Evolutionary conservation across 192 early-diverging fungal species (phyloP).

Genomic region (Neocallimastix lanati): DNA sequence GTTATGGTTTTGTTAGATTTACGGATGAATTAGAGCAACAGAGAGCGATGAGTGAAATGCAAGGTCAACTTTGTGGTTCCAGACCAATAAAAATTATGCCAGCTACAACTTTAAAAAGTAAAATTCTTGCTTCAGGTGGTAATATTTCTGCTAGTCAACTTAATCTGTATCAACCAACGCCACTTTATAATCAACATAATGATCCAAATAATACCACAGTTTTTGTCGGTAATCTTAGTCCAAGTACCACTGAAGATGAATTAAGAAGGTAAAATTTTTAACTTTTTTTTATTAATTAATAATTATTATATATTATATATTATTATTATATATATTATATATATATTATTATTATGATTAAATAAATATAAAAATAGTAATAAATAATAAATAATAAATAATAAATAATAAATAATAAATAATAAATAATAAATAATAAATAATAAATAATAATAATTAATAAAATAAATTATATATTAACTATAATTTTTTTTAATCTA

Average conservation of each 20-base stretch:
- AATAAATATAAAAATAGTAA: too few species aligned
- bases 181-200: slow-evolving; percentile 10
- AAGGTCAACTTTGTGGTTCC: slow-evolving; percentile 60
- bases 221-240: slow-evolving; percentile 83
- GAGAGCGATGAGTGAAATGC: slow-evolving; percentile 77
- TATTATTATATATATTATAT: too few species aligned
- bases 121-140: slow-evolving; percentile 1
- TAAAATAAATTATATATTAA: too few species aligned
- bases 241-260: slow-evolving; percentile 71
- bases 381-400: too few species aligned
- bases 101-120: slow-evolving; percentile 31
- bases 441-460: too few species aligned
- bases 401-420: too few species aligned
- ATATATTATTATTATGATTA: too few species aligned
- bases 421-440: too few species aligned
- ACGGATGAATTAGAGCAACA: slow-evolving; percentile 69
- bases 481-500: too few species aligned
- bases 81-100: slow-evolving; percentile 76
- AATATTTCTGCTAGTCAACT: slow-evolving; percentile 4
- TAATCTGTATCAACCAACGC: slow-evolving; percentile 4
- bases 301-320: too few species aligned
- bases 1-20: slow-evolving; percentile 94
- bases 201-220: slow-evolving; percentile 92
- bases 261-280: slow-evolving; percentile 33
- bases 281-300: too few species aligned